Evolutionary conservation across 1,139 yeast species (phyloP).

Genomic region (Arxiozyma bovina): DNA sequence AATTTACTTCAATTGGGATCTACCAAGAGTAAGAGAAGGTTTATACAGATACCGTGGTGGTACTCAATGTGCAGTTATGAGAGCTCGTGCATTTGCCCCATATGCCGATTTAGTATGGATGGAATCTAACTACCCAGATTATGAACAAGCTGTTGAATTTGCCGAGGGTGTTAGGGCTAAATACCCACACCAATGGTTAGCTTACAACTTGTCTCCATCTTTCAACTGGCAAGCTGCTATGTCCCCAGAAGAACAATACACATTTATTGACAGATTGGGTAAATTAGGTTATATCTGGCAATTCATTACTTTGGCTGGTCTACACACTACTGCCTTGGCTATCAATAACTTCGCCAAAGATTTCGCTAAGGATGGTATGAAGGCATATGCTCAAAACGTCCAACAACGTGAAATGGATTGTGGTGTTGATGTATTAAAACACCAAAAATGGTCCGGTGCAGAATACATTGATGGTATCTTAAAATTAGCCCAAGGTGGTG

Average conservation of each 20-base stretch:
- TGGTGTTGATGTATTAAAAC: constrained; percentile 93
- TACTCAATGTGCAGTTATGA: constrained; percentile 93
- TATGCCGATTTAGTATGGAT: constrained; percentile 96
- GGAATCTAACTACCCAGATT: constrained; percentile 96
- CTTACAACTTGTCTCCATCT: constrained; percentile 92
- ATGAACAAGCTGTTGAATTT: constrained; percentile 86
- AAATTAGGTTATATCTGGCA: constrained; percentile 95
- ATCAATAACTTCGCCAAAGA: constrained; percentile 77
- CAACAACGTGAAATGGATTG: constrained; percentile 83
- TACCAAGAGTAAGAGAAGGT: constrained; percentile 94
- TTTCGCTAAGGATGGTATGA: constrained; percentile 81
- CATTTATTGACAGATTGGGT: constrained; percentile 81
- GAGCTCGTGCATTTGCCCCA: constrained; percentile 94
- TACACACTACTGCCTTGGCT: constrained; percentile 92
- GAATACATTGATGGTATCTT: constrained; percentile 89
- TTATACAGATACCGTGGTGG: constrained; percentile 96
- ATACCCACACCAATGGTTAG: constrained; percentile 88
- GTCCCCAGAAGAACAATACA: constrained; percentile 79
- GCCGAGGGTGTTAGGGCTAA: constrained; percentile 80
- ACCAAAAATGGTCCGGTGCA: constrained; percentile 99
- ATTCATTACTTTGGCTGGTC: constrained; percentile 93
- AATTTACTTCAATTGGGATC: constrained; percentile 90
- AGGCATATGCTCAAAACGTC: constrained; percentile 81
- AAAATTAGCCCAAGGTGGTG: constrained; percentile 90
- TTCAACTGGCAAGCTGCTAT: constrained; percentile 97